Percentiles rank a stretch among this genome's conserved stretches.
Evolutionary conservation across 1,139 yeast species (phyloP).

Genomic region (Scheffersomyces parashehatae): DNA sequence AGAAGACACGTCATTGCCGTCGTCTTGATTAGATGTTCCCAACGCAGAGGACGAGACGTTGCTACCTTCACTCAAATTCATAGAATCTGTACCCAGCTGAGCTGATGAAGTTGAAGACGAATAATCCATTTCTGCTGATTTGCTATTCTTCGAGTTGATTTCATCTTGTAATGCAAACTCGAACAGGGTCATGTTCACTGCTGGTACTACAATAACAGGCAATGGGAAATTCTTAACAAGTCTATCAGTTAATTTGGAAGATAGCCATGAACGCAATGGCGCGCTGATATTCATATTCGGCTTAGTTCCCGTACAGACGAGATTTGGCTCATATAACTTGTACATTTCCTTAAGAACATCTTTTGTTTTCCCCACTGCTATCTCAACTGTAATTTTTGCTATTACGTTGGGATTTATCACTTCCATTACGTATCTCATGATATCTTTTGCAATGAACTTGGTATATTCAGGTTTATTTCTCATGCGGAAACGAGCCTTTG

Average conservation of each 20-base stretch:
- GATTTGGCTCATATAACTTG: constrained; percentile 61
- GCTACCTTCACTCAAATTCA: neutral
- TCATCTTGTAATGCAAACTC: constrained; percentile 36
- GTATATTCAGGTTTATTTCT: constrained; percentile 38
- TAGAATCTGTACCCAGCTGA: neutral
- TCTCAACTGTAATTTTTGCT: constrained; percentile 61
- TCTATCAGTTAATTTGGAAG: constrained; percentile 62
- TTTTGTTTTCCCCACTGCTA: constrained; percentile 60
- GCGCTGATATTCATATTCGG: constrained; percentile 44
- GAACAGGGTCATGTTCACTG: constrained; percentile 58
- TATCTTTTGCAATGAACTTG: constrained; percentile 36
- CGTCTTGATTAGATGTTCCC: neutral
- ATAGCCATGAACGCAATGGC: constrained; percentile 61
- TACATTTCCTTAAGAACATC: constrained; percentile 61
- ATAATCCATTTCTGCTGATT: neutral
- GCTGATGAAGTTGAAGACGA: neutral
- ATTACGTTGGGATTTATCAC: constrained; percentile 50
- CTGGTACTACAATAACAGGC: constrained; percentile 72
- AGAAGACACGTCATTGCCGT: constrained; percentile 17
- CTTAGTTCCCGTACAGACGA: constrained; percentile 64
- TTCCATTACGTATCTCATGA: constrained; percentile 49
- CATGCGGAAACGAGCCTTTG: constrained; percentile 31
- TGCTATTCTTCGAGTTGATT: constrained; percentile 17
- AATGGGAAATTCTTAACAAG: constrained; percentile 63
- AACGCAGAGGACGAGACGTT: neutral